Evolutionary conservation across 2,329 filamentous ascomycete genomes (phyloP), one percentile per base, ranked within the genome.

Genomic region (Lecanicillium sp.): DNA sequence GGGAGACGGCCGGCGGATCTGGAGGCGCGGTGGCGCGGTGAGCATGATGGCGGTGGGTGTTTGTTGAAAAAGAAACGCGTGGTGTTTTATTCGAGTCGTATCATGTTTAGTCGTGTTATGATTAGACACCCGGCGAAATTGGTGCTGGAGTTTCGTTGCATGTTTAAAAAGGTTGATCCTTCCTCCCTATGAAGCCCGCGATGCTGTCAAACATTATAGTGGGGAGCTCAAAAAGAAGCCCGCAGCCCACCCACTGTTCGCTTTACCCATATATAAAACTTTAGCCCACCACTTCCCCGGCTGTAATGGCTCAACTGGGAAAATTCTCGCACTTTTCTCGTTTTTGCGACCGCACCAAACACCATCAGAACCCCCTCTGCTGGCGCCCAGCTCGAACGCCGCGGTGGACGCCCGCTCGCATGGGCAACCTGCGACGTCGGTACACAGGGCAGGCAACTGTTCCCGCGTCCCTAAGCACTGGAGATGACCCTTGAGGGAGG

Each of bases 401-500:
- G 78, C 77, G 81, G 80, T 79, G 79, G 73, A 61, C 67, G 64
- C 68, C 73, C 77, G 83, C 79, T 84, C 80, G 75, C 73, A 73
- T 60, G 75, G 81, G 81, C 66, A 84, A 75, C 81, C 75, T 72
- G 74, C 77, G 81, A 84, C 74, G 67, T 71, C 73, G 80, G 73
- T 48, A 44, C 37, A 51, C 38, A 42, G 39, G 43, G 24, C 26
- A 27, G 19, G 39, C 11, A 44, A 66, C 67, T 62, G n/a, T 69
- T 64, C 66, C 67, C 62, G 70, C 65, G 68, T 68, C 73, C 79
- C 67, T 84, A 77, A 82, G 81, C 77, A 79, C 78, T 82, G 81
- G 77, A 79, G 77, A 79, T 71, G 60, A 84, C 63, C 60, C 80
- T 83, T 80, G 73, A 84, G 81, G 75, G 80, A 83, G 81, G 81